These are phyloP conservation scores for Globisporangium echinulatum DNA, from an alignment of 352 stramenopile genomes.

Conservation along the genomic window DNA sequence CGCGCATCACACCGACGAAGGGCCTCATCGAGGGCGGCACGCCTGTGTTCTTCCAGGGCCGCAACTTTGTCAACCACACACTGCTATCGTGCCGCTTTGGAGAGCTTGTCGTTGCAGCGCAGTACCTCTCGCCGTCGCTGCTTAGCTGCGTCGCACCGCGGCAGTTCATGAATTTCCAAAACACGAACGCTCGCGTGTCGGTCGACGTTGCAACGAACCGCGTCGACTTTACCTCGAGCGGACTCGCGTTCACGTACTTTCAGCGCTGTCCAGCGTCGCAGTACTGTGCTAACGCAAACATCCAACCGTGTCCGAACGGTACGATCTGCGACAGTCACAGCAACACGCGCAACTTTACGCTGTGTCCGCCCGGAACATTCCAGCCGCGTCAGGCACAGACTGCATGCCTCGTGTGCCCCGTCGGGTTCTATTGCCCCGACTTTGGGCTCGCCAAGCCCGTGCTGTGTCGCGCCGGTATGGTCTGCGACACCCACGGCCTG, in stretches of 20 bases:
- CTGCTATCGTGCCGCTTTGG: slow-evolving; percentile 87
- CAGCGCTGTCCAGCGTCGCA: slow-evolving; percentile 45
- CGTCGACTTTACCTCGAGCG: slow-evolving; percentile 73
- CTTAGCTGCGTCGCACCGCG: slow-evolving; percentile 78
- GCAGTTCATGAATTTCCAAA: slow-evolving; percentile 40
- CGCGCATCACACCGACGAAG: slow-evolving; percentile 59
- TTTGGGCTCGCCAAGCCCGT: slow-evolving; percentile 86
- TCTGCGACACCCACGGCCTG: slow-evolving; percentile 91
- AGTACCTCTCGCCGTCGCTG: slow-evolving; percentile 70
- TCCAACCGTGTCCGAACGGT: slow-evolving; percentile 83
- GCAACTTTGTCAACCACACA: slow-evolving; percentile 92
- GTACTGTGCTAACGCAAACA: slow-evolving; percentile 51
- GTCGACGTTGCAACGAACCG: slow-evolving; percentile 86
- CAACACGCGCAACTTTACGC: slow-evolving; percentile 86
- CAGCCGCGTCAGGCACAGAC: slow-evolving; percentile 81
- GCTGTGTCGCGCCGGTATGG: slow-evolving; percentile 87
- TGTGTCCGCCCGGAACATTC: slow-evolving; percentile 92
- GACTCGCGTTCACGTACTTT: slow-evolving; percentile 71
- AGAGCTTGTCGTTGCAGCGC: slow-evolving; percentile 49
- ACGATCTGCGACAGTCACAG: slow-evolving; percentile 53
- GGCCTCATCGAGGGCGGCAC: slow-evolving; percentile 72
- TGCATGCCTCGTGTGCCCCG: slow-evolving; percentile 86
- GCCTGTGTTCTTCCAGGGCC: slow-evolving; percentile 88
- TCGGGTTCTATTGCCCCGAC: slow-evolving; percentile 94
- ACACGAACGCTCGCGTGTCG: slow-evolving; percentile 36